Base-by-base conservation (phyloP, 2,329 filamentous ascomycete genomes). In the Fusarium drepaniforme region DNA sequence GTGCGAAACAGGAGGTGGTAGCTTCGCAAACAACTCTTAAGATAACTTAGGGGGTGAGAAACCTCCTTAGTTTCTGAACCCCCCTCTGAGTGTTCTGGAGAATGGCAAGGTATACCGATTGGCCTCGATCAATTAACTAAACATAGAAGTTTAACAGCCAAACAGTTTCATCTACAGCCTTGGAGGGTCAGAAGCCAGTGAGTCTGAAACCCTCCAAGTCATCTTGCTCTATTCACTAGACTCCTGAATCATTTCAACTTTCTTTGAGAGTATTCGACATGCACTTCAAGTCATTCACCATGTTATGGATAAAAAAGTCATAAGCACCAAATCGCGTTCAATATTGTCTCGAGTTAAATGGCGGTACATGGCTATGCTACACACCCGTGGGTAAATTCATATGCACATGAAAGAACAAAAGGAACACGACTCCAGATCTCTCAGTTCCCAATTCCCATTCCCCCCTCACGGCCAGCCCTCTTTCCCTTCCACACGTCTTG, bases 321-420 rank as follows among this genome's bases (percentile, higher is more conserved):
- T 30, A 28, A 30, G 49, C 49, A 53, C 49, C 25, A 53, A 53
- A 53, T 53, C 49, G 49, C n/a, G 60, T 71, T 63, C 33, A 60
- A 44, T 64, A 74, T 68, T 74, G 63, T 69, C 56, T 69, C 71
- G 51, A 74, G 67, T 66, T 25, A 59, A 64, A 49, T 59, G 60
- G 64, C 53, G 67, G 68, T 35, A 76, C 53, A 67, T 35, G 46
- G 38, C 63, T 23, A 51, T 68, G 67, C 57, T 72, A 65, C 71
- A 72, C 65, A 61, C 71, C 67, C 59, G 21, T 53, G 53, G 61
- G 59, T 61, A 72, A 75, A 62, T 68, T 61, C 74, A 76, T 75
- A 71, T 72, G 65, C 73, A 75, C 71, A 72, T 76, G 59, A 76
- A 49, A 74, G 62, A 75, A 75, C 73, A 67, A 72, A 76, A 58